Base-by-base conservation (phyloP, 2,329 filamentous ascomycete species). In the Verticillium nonalfalfae region DNA sequence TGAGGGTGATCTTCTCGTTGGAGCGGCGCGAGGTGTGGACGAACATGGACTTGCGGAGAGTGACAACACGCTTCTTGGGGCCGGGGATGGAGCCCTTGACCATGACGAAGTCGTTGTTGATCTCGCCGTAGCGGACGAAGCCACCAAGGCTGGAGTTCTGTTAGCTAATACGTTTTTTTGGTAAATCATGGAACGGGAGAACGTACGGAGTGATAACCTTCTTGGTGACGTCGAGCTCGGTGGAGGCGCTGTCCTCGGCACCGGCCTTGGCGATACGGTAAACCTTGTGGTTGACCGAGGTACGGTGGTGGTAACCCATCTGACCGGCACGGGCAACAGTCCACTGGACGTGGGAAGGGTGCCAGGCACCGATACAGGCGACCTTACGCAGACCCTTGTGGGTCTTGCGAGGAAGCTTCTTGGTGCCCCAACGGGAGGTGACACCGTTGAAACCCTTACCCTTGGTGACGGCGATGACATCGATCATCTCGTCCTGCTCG, bases 311-410 rank as follows among this genome's bases (percentile, higher is more conserved):
- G 90, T 99, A 99, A 87, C 95, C 95, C 82, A 89, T 88, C 85
- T 99, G 95, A 97, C 95, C 95, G 70, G 95, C 95, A 90, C 95
- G 95, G 78, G 94, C 95, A 85, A 99, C 95, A 79, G 95, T 99
- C 95, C 95, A 99, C 86, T 99, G 95, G 82, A 99, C 95, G 92
- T 99, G 95, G 82, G 91, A 93, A 78, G 95, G 95, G 87, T 99
- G 95, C 95, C 95, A 99, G 74, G 95, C 95, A 91, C 95, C 95
- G 81, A 99, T 99, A 97, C 95, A 99, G 78, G 95, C 95, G 74
- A 99, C 94, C 91, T 99, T 99, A 77, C 95, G 90, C 77, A 99
- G 93, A 97, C 95, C 95, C 90, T 99, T 99, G 91, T 99, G 95
- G 67, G 95, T 99, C 93, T 99, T 99, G 79, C 95, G 92, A 73